phyloP scores from a whole-genome alignment of 2,329 filamentous ascomycete genomes.

The Thelonectria blattea region DNA sequence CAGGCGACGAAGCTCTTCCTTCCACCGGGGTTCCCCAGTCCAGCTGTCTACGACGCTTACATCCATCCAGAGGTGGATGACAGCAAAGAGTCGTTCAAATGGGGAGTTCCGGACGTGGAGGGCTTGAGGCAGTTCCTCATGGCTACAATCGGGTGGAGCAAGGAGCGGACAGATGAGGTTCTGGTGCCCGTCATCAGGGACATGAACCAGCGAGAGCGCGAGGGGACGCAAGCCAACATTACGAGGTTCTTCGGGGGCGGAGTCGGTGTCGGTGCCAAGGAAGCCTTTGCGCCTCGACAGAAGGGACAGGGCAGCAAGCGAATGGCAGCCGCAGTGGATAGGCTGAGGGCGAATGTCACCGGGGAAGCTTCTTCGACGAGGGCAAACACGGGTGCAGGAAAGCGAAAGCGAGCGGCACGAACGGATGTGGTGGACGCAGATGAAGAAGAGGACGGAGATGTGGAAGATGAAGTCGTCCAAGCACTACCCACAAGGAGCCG shows the following conservation, averaged over 20 bases:
- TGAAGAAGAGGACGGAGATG: constrained; percentile 24
- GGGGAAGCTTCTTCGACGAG: constrained; percentile 18
- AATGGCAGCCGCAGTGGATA: constrained; percentile 76
- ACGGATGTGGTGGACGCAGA: constrained; percentile 24
- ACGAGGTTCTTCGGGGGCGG: constrained; percentile 86
- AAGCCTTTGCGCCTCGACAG: constrained; percentile 74
- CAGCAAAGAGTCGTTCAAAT: constrained; percentile 81
- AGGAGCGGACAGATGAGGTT: constrained; percentile 92
- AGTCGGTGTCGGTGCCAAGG: constrained; percentile 70
- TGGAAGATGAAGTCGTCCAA: constrained; percentile 24
- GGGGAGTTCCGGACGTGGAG: constrained; percentile 93
- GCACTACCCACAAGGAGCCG: constrained; percentile 8
- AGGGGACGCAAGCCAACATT: constrained; percentile 95
- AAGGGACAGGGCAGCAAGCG: constrained; percentile 70
- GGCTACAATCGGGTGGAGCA: constrained; percentile 89
- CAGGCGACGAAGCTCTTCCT: constrained; percentile 88
- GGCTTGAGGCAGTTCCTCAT: constrained; percentile 85
- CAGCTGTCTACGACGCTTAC: constrained; percentile 83
- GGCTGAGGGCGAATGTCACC: constrained; percentile 56
- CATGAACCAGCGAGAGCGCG: constrained; percentile 86
- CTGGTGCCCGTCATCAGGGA: constrained; percentile 93
- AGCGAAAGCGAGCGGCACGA: constrained; percentile 34
- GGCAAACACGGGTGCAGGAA: constrained; percentile 22
- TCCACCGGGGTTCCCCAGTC: constrained; percentile 77
- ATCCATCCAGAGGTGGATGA: constrained; percentile 83